Percentiles rank a stretch among this genome's conserved stretches.
These are phyloP conservation scores for Vaccinium vitisidaea DNA, from an alignment of 148 eudicot species.

Conservation along the genomic window DNA sequence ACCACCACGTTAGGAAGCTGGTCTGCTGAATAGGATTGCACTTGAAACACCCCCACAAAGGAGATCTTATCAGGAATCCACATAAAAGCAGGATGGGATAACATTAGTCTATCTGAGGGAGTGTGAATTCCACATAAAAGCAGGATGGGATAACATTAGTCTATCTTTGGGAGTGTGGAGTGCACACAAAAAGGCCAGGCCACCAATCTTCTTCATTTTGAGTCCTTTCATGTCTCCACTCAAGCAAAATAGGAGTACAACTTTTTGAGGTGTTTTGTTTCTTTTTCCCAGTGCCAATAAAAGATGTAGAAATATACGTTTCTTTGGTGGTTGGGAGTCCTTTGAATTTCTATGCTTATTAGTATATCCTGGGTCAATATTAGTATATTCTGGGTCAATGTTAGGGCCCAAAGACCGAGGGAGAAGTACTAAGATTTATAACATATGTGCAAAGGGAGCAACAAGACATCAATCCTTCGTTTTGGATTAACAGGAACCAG, in stretches of 20 bases:
- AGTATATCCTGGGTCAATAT: neutral
- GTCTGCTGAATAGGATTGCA: conserved; percentile 8
- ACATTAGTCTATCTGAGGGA: too few relatives aligned
- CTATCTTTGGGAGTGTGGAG: neutral
- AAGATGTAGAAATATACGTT: neutral
- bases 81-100: too few relatives aligned
- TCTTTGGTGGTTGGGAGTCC: neutral
- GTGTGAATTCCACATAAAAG: neutral
- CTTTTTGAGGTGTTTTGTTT: neutral
- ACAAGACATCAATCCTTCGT: neutral
- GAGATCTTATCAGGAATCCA: neutral
- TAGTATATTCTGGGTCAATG: neutral
- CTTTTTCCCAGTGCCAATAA: neutral
- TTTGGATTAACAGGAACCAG: neutral
- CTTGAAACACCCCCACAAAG: neutral
- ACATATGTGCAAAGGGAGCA: neutral
- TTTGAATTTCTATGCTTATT: neutral
- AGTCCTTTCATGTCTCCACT: neutral
- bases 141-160: too few relatives aligned
- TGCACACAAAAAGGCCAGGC: conserved; percentile 6
- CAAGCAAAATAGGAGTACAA: neutral
- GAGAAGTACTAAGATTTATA: neutral
- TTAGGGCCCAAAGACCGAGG: neutral
- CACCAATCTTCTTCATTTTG: neutral
- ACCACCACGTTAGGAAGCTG: neutral